Evolutionary conservation across 306 rosid genomes (phyloP).

Genomic region (Fragaria iinumae): DNA sequence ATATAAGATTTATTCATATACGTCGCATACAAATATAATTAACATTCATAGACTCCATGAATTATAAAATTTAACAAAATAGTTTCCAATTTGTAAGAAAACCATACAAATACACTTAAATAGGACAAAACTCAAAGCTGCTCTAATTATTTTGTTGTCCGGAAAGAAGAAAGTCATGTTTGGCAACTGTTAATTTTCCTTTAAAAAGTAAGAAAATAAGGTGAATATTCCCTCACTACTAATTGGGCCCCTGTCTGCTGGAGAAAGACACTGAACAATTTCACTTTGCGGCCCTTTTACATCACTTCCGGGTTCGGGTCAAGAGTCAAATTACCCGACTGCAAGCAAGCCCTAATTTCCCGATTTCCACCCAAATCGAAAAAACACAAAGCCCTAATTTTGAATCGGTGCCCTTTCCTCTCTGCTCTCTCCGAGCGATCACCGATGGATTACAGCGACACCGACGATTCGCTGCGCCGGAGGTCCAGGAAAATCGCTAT

Average conservation of each 20-base stretch:
- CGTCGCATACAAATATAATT: too few relatives aligned
- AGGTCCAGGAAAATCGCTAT: conserved; percentile 28
- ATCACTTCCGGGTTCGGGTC: neutral
- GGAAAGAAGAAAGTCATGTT: too few relatives aligned
- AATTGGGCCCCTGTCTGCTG: neutral
- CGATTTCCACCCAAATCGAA: neutral
- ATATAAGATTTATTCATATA: too few relatives aligned
- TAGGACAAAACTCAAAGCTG: neutral
- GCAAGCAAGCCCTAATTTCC: conserved; percentile 14
- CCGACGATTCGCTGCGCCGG: conserved; percentile 40
- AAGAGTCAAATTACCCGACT: neutral
- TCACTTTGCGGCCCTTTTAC: conserved; percentile 3
- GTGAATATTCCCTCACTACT: neutral
- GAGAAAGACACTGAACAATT: neutral
- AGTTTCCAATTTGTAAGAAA: neutral
- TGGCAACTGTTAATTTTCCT: neutral
- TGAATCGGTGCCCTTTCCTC: neutral
- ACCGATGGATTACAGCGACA: conserved; percentile 46
- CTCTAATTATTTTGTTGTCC: neutral
- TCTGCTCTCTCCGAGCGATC: neutral
- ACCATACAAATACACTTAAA: neutral
- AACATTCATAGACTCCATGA: accelerated
- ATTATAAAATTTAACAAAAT: too few relatives aligned
- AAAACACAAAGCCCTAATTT: conserved; percentile 18
- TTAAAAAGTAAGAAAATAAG: neutral